These are phyloP conservation scores for Sarocladium strictum DNA, from an alignment of 2,329 filamentous ascomycete species.

Conservation along the genomic window DNA sequence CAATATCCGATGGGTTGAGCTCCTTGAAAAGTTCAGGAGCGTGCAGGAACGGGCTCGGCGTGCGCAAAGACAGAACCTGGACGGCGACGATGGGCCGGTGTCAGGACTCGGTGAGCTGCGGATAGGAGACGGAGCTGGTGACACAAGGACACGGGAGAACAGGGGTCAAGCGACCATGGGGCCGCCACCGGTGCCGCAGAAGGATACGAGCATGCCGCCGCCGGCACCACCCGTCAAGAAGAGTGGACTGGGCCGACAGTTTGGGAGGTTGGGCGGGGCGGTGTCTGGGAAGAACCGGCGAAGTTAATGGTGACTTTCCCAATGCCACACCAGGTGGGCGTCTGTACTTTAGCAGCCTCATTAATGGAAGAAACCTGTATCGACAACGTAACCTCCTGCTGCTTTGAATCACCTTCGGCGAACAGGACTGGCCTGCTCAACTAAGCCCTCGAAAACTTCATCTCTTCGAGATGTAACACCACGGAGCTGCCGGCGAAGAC, in stretches of 20 bases:
- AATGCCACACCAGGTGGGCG: background rate
- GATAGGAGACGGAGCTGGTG: slow-evolving; percentile 33
- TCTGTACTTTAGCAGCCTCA: slow-evolving; percentile 7
- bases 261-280: slow-evolving; percentile 66
- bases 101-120: slow-evolving; percentile 38
- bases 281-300: slow-evolving; percentile 59
- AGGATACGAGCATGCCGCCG: slow-evolving; percentile 39
- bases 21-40: slow-evolving; percentile 88
- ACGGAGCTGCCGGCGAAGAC: slow-evolving; percentile 58
- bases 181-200: slow-evolving; percentile 39
- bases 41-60: slow-evolving; percentile 84
- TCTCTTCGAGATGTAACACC: slow-evolving; percentile 60
- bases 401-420: slow-evolving; percentile 28
- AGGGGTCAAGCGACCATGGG: slow-evolving; percentile 22
- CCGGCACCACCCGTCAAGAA: slow-evolving; percentile 46
- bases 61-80: slow-evolving; percentile 53
- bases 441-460: slow-evolving; percentile 66
- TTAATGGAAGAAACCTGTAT: background rate
- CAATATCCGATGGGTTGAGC: slow-evolving; percentile 83
- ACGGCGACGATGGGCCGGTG: slow-evolving; percentile 40
- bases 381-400: background rate
- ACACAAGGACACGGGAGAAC: slow-evolving; percentile 36
- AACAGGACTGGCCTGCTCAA: slow-evolving; percentile 54
- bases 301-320: slow-evolving; percentile 19
- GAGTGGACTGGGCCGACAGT: slow-evolving; percentile 59